Base-by-base conservation (phyloP, 768 basidiomycete genomes). In the Termitomyces sp. region DNA sequence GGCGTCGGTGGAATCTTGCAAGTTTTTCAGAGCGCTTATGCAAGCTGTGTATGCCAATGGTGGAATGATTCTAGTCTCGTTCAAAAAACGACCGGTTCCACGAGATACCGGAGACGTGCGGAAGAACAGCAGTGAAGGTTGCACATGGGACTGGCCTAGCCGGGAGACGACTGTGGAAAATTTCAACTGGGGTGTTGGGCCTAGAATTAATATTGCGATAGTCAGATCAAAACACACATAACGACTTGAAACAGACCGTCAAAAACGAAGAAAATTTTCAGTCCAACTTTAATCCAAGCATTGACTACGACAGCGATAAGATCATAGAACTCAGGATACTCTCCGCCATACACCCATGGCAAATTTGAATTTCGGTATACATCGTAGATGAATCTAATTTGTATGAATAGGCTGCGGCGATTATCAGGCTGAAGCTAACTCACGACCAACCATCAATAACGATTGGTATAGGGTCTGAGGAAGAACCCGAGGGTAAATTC, bases 371-470 rank as follows among this genome's bases (percentile, higher is more conserved):
- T 75, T 30, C 78, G 71, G 59, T 88, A 77, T 22, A 92, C 57
- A 61, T 82, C 78, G 67, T 86, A 92, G 59, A 93, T 88, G 71
- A 94, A 90, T 38, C 91, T 93, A 61, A 43, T 40, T 44, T 20
- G 3, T 12, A 58, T 58, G 20, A 57, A 52, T 26, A 53, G 43
- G 28, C 55, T 32, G 35, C 35, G 42, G 54, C 48, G 57, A 61
- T 43, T 55, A 28, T 58, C 28, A 51, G 46, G 49, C 52, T 48
- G 36, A 42, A 58, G 54, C 56, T 42, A 50, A 85, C 91, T 85
- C 69, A 93, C 91, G 91, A 92, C 89, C 87, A 91, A 46, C 83
- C 91, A 73, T 94, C 91, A 51, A 93, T 81, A 9, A 94, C 86
- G 58, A 92, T 73, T 33, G 81, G 74, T 20, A 78, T 75, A 49